Percentiles rank a stretch among this genome's conserved stretches.
These are phyloP conservation scores for Boletus sp. DNA, from an alignment of 768 basidiomycete genomes.

Conservation along the genomic window DNA sequence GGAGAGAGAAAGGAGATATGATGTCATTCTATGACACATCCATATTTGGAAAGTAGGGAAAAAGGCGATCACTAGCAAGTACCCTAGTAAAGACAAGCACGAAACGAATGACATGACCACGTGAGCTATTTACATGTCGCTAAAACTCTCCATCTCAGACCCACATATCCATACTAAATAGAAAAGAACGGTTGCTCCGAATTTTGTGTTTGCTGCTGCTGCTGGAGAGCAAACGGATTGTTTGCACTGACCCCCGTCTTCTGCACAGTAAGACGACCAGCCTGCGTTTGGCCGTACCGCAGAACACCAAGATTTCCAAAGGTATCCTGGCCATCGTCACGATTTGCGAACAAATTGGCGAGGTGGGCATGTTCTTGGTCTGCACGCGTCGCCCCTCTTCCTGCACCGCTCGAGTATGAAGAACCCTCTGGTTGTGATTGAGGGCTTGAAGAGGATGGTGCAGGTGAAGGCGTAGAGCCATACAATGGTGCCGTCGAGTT, in stretches of 20 bases:
- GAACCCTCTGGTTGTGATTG: slow-evolving; percentile 37
- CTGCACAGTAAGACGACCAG: slow-evolving; percentile 45
- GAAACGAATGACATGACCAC: slow-evolving; percentile 10
- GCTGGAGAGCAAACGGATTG: slow-evolving; percentile 62
- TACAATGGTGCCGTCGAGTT: slow-evolving; percentile 36
- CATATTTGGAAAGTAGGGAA: slow-evolving; percentile 14
- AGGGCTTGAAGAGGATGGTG: slow-evolving; percentile 37
- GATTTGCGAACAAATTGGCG: slow-evolving; percentile 78
- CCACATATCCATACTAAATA: slow-evolving; percentile 40
- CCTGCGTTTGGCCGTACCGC: slow-evolving; percentile 64
- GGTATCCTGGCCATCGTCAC: slow-evolving; percentile 92
- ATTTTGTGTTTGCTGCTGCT: slow-evolving; percentile 48
- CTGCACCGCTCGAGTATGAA: slow-evolving; percentile 10
- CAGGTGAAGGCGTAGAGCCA: slow-evolving; percentile 38
- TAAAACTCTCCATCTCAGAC: not conserved
- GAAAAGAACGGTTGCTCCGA: slow-evolving; percentile 80
- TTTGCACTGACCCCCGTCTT: slow-evolving; percentile 45
- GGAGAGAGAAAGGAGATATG: slow-evolving; percentile 7
- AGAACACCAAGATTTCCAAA: slow-evolving; percentile 87
- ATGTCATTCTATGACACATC: slow-evolving; percentile 22
- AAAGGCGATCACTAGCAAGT: not conserved
- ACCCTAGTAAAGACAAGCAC: slow-evolving; percentile 8
- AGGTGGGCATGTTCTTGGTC: slow-evolving; percentile 76
- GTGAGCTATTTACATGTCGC: slow-evolving; percentile 11
- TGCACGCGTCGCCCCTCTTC: slow-evolving; percentile 36